Evolutionary conservation across 2,329 filamentous ascomycete genomes (phyloP), one percentile per base, ranked within the genome.

Genomic region (Didymella keratinophila): DNA sequence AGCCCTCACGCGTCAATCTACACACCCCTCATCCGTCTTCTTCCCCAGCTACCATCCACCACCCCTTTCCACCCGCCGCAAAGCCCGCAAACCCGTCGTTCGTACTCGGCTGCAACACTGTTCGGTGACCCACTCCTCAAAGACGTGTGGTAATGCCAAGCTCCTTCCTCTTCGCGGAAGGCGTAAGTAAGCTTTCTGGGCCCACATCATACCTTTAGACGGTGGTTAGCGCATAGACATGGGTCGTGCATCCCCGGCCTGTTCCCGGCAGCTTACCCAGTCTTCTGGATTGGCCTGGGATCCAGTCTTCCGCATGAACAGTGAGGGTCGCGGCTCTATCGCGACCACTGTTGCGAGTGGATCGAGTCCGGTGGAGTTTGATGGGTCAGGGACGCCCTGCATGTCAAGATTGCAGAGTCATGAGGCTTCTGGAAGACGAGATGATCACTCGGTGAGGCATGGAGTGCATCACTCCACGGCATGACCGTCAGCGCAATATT

Each of bases 71-170:
- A 41, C 39, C 50, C 50, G 50, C 45, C 10, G 2, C 14, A 25
- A 53, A 28, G 37, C 50, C 49, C 20, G 11, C 23, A 10, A n/a
- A 9, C 6, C 34, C 11, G 11, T 21, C 25, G 41, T 43, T 50
- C 51, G 56, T 53, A 53, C 47, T 46, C 45, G 44, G 55, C 55
- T 43, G 49, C 21, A 49, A 32, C 32, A 39, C 14, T 23, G 28
- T 30, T 20, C 32, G 21, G 30, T 20, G 46, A 25, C 50, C 56
- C 50, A 58, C 56, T 18, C 2, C 2, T 21, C 36, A 18, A n/a
- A 36, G 16, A 32, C 10, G 16, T 58, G 39, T 58, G 56, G 50
- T 58, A 54, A 58, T 58, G 56, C 56, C 56, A 58, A 58, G 56
- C 56, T 54, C 45, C 46, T 54, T 54, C 46, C 46, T 36, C 8